Base-by-base conservation (phyloP, 441 rosid species). In the Erysimum cheiri region DNA sequence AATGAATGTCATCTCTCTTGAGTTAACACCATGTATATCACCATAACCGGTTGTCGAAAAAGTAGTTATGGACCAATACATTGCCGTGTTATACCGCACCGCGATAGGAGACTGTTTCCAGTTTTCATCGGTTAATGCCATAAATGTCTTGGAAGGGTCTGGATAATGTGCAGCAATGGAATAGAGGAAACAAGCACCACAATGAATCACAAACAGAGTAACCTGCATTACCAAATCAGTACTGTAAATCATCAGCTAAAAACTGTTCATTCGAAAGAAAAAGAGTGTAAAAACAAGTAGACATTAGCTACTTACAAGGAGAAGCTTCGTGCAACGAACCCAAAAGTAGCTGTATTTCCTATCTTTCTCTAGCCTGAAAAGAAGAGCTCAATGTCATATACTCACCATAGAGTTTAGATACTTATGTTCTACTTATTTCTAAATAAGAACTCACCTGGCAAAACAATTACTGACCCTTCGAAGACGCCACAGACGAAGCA, bases 401-500 rank as follows among this genome's bases (percentile, higher is more conserved):
- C n/a, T 48, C 4, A 44, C 49, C 49, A 15, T 7, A 44, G 8
- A n/a, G 17, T 22, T 22, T 22, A 22, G 24, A 22, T 22, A 22
- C 24, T 22, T 2, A 22, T 22, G 24, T 22, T 22, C 24, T 19
- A 19, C 22, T 19, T 19, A 19, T 19, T 19, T 19, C 22, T 22
- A 22, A 22, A 22, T 22, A 22, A 22, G 24, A 2, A 3, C 52
- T 79, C 72, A 86, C 98, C 88, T 83, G 37, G 96, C 77, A 48
- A 93, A 93, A 48, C 85, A 80, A 9, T 39, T 47, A 72, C 98
- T 82, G 60, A 87, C 97, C 72, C 98, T 82, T 6, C 96, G 87
- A 14, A 93, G 91, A 56, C 98, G 97, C 98, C 98, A 93, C 0
- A 93, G 88, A 31, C 98, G 93, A 6, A 73, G 85, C 86, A 93